Evolutionary conservation across 371 early-diverging fungal species (phyloP).

Genomic region (Actinomucor elegans): DNA sequence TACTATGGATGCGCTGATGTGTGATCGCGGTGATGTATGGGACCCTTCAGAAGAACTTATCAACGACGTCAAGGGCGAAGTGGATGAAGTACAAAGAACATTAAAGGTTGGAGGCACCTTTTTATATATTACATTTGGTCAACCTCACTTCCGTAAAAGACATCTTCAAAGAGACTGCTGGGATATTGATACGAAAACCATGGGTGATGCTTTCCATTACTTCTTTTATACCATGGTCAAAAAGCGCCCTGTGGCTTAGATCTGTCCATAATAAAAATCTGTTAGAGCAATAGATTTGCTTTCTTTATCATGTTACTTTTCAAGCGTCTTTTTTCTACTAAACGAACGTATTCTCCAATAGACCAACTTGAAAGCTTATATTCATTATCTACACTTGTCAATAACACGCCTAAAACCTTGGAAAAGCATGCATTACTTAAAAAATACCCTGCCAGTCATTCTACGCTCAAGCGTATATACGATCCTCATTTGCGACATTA

Average conservation of each 20-base stretch:
- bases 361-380: conserved; percentile 36
- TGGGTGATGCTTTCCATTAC: conserved; percentile 78
- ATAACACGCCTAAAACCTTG: conserved; percentile 26
- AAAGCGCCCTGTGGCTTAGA: no score
- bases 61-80: conserved; percentile 64
- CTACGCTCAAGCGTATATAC: conserved; percentile 52
- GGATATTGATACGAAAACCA: conserved; percentile 61
- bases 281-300: no score
- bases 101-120: conserved; percentile 78
- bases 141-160: conserved; percentile 85
- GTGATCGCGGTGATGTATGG: conserved; percentile 87
- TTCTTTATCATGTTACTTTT: not conserved
- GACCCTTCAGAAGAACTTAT: conserved; percentile 75
- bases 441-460: conserved; percentile 30
- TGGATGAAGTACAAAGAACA: conserved; percentile 75
- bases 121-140: conserved; percentile 88
- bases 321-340: conserved; percentile 2
- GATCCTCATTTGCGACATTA: conserved; percentile 45
- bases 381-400: conserved; percentile 30
- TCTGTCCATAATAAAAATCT: no score
- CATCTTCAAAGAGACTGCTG: conserved; percentile 72
- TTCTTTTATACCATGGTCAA: conserved; percentile 68
- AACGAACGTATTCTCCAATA: not conserved
- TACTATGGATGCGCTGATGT: conserved; percentile 84
- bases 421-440: conserved; percentile 36